phyloP scores from a whole-genome alignment of 495 filamentous ascomycete species.

The Penicillium chermesinum region DNA sequence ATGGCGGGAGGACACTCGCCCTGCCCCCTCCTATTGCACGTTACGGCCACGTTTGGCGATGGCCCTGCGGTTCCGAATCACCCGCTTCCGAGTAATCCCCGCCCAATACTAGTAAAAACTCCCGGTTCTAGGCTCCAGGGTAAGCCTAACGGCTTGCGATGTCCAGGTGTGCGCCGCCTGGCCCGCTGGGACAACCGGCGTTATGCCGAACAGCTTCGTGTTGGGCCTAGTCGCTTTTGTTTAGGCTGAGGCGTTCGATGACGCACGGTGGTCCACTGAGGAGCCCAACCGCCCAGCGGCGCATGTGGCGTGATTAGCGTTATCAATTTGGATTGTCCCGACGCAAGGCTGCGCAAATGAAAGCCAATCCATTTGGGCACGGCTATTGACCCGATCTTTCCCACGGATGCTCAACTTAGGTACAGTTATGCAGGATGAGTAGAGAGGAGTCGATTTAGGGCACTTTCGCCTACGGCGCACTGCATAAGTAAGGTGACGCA shows the following conservation, averaged over 20 bases:
- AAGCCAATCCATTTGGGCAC: background rate
- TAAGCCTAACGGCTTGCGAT: too few relatives aligned
- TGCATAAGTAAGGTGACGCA: background rate
- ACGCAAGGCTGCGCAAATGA: background rate
- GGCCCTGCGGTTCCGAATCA: too few relatives aligned
- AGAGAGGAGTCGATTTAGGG: background rate
- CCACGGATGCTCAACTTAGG: background rate
- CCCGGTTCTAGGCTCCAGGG: background rate
- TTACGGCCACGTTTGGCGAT: background rate
- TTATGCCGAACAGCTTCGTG: too few relatives aligned
- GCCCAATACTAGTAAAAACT: too few relatives aligned
- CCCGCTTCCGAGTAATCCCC: too few relatives aligned
- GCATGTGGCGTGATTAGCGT: slow-evolving; percentile 3
- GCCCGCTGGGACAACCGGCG: too few relatives aligned
- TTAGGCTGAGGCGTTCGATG: slow-evolving; percentile 16
- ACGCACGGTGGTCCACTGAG: slow-evolving; percentile 17
- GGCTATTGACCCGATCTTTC: background rate
- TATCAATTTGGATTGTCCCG: background rate
- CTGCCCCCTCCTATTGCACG: background rate
- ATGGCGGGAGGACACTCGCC: background rate
- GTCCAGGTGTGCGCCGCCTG: too few relatives aligned
- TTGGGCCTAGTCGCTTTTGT: slow-evolving; percentile 11
- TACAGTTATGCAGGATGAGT: background rate
- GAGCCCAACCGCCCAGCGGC: background rate
- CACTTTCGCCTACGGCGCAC: background rate